These are phyloP conservation scores for Lenzites betulinus DNA, from an alignment of 768 basidiomycete genomes.

Conservation along the genomic window DNA sequence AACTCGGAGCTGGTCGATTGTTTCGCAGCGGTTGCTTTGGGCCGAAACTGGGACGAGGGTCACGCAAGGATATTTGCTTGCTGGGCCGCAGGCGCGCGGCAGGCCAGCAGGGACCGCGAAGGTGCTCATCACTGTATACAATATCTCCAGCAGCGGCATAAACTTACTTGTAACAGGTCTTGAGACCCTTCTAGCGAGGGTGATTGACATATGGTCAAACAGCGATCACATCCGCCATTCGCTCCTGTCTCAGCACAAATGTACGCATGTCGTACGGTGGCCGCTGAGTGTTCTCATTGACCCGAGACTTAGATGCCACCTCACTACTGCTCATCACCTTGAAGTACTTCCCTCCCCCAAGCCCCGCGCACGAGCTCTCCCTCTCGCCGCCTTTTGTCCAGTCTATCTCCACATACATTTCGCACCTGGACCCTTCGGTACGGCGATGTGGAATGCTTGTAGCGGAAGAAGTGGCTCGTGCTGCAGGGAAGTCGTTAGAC, in stretches of 20 bases:
- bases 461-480: slow-evolving; percentile 75
- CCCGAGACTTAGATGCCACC: slow-evolving; percentile 62
- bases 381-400: slow-evolving; percentile 63
- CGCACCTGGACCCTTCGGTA: slow-evolving; percentile 72
- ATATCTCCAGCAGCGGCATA: background rate
- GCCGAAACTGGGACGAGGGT: slow-evolving; percentile 59
- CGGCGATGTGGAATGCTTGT: slow-evolving; percentile 92
- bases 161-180: slow-evolving; percentile 40
- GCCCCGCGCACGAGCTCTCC: slow-evolving; percentile 47
- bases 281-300: background rate
- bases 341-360: slow-evolving; percentile 56
- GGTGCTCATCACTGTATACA: slow-evolving; percentile 22
- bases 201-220: slow-evolving; percentile 72
- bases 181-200: slow-evolving; percentile 46
- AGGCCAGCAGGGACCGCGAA: slow-evolving; percentile 35
- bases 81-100: slow-evolving; percentile 59
- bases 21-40: slow-evolving; percentile 49
- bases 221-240: slow-evolving; percentile 82
- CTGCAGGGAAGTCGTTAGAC: slow-evolving; percentile 63
- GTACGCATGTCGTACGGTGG: slow-evolving; percentile 43
- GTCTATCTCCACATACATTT: slow-evolving; percentile 73
- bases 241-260: slow-evolving; percentile 69
- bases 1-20: slow-evolving; percentile 55
- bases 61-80: slow-evolving; percentile 66
- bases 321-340: slow-evolving; percentile 65